phyloP scores from a whole-genome alignment of 176 grass and related monocot species.

The Avena sativa region DNA sequence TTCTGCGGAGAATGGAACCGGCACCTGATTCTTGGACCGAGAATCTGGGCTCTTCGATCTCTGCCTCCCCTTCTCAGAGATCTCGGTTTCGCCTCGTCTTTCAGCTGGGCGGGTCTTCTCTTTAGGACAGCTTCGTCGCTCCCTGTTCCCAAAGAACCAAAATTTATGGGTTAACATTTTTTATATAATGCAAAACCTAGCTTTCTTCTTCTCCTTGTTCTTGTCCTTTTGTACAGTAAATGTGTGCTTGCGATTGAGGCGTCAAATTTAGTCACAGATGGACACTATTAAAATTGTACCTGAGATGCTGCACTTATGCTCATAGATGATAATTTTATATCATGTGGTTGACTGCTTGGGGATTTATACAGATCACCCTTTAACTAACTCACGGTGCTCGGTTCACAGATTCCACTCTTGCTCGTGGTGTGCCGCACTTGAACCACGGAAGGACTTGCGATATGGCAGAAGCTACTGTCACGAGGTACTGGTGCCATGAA shows the following conservation, averaged over 20 bases:
- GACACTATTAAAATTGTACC: slow-evolving; percentile 33
- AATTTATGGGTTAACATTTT: not conserved
- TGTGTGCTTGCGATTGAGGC: slow-evolving; percentile 28
- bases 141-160: slow-evolving; percentile 29
- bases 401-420: slow-evolving; percentile 36
- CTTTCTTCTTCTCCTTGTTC: slow-evolving; percentile 27
- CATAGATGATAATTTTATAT: slow-evolving; percentile 29
- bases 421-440: slow-evolving; percentile 9
- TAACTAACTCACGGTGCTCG: not conserved
- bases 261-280: slow-evolving; percentile 27
- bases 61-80: slow-evolving; percentile 44
- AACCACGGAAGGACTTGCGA: slow-evolving; percentile 35
- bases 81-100: slow-evolving; percentile 20
- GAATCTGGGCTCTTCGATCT: slow-evolving; percentile 51
- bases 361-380: slow-evolving; percentile 11
- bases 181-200: slow-evolving; percentile 30
- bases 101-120: slow-evolving; percentile 46
- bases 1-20: slow-evolving; percentile 51
- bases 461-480: slow-evolving; percentile 61
- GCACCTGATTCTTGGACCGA: slow-evolving; percentile 44
- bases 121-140: slow-evolving; percentile 33
- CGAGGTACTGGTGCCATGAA: slow-evolving; percentile 85
- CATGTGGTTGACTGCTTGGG: slow-evolving; percentile 8
- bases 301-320: slow-evolving; percentile 22
- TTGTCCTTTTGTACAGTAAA: slow-evolving; percentile 25